Percentiles rank a stretch among this genome's conserved stretches.
Conservation (phyloP, 805 yeast species). For the Candida caryicola region DNA sequence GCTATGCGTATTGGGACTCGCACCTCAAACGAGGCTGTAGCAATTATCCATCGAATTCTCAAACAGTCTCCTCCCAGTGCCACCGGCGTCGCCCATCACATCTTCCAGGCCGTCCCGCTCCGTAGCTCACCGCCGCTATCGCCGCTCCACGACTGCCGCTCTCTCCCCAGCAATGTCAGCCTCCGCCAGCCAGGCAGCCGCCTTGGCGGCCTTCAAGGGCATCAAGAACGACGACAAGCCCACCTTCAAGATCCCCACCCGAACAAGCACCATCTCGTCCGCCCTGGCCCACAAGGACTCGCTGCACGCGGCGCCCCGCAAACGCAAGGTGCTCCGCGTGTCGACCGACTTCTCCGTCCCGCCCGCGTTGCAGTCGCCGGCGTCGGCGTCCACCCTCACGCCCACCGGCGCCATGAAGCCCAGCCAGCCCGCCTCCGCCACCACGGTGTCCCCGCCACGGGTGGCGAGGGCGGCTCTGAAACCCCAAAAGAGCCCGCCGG, state of each 20-base stretch:
- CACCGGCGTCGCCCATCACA: too few species aligned
- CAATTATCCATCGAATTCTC: not conserved
- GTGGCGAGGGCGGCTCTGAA: not conserved
- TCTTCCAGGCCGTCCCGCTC: too few species aligned
- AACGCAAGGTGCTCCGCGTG: not conserved
- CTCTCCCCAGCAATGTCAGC: conserved; percentile 8
- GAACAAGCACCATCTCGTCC: not conserved
- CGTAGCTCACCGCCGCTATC: too few species aligned
- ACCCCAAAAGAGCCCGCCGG: not conserved
- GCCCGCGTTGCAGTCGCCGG: not conserved
- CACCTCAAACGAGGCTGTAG: not conserved
- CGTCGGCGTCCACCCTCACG: not conserved
- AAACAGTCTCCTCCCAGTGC: too few species aligned
- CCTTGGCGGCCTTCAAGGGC: conserved; percentile 42
- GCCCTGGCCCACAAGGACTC: not conserved
- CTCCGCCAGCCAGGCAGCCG: conserved; percentile 42
- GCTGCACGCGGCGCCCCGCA: not conserved
- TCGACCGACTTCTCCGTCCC: conserved; percentile 1
- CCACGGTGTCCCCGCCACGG: not conserved
- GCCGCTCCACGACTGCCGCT: too few species aligned
- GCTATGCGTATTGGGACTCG: not conserved
- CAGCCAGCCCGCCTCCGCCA: not conserved
- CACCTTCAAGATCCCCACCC: conserved; percentile 5
- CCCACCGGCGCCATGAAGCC: not conserved
- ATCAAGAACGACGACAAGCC: conserved; percentile 8